These are phyloP conservation scores for Candida coquimbonensis DNA, from an alignment of 805 yeast species.

Conservation along the genomic window DNA sequence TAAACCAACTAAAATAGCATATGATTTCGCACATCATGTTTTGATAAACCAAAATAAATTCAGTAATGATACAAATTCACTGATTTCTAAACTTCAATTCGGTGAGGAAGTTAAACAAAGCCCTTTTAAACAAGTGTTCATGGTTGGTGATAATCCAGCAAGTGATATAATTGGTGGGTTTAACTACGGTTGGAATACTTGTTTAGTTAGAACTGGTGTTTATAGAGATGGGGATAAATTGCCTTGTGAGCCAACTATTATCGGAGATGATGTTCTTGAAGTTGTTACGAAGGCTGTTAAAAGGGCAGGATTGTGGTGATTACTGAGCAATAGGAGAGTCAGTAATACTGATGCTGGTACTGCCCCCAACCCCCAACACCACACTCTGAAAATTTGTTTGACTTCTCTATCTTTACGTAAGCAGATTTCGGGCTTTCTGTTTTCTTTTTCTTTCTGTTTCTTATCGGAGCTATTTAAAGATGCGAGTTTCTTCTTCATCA, in stretches of 20 bases:
- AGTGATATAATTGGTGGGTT: conserved; percentile 90
- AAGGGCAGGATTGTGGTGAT: conserved; percentile 14
- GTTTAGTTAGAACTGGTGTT: conserved; percentile 85
- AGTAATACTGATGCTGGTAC: too few species aligned
- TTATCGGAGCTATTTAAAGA: too few species aligned
- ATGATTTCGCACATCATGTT: conserved; percentile 75
- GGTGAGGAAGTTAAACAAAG: conserved; percentile 21
- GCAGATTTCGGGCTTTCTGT: too few species aligned
- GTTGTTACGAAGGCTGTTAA: conserved; percentile 35
- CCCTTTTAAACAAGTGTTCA: conserved; percentile 62
- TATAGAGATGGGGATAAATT: conserved; percentile 49
- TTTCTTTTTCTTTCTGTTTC: too few species aligned
- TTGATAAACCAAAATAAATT: conserved; percentile 31
- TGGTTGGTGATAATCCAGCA: conserved; percentile 97
- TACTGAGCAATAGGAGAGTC: too few species aligned
- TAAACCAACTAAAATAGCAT: conserved; percentile 73
- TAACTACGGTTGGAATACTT: conserved; percentile 80
- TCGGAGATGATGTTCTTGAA: conserved; percentile 42
- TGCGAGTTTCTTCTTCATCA: too few species aligned
- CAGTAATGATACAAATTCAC: background rate
- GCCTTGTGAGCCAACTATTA: conserved; percentile 40
- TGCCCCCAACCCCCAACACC: too few species aligned
- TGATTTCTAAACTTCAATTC: conserved; percentile 7
- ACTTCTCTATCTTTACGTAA: too few species aligned
- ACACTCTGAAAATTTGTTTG: too few species aligned